Conservation (phyloP, 352 stramenopile species). For the Lagenidium sp. region DNA sequence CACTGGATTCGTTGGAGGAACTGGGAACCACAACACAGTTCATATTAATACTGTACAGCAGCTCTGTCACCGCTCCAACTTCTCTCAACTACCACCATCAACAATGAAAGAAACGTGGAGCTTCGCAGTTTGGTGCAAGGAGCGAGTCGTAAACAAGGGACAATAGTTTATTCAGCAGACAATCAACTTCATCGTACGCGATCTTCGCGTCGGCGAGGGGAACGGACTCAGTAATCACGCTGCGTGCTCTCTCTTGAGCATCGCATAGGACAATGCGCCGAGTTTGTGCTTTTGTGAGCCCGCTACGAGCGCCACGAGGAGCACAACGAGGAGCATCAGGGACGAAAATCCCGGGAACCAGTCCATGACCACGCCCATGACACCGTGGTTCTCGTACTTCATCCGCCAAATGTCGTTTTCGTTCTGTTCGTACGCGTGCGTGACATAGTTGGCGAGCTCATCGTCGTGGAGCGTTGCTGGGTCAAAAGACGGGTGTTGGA, state of each 20-base stretch:
- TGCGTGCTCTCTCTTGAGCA: slow-evolving; percentile 15
- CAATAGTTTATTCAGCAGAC: too few relatives aligned
- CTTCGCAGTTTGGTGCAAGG: too few relatives aligned
- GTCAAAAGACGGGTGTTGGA: slow-evolving; percentile 36
- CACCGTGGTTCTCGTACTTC: slow-evolving; percentile 34
- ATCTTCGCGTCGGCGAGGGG: too few relatives aligned
- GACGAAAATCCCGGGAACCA: slow-evolving; percentile 29
- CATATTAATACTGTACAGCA: too few relatives aligned
- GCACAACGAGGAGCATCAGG: slow-evolving; percentile 18
- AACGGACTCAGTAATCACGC: slow-evolving; percentile 1
- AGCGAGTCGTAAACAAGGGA: too few relatives aligned
- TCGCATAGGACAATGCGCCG: not conserved
- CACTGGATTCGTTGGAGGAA: too few relatives aligned
- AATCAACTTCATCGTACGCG: too few relatives aligned
- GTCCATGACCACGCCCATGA: slow-evolving; percentile 22
- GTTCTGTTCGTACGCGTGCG: slow-evolving; percentile 37
- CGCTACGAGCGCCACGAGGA: slow-evolving; percentile 15
- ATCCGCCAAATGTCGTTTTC: slow-evolving; percentile 39
- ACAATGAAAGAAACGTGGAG: too few relatives aligned
- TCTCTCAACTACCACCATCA: too few relatives aligned
- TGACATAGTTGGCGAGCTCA: slow-evolving; percentile 43
- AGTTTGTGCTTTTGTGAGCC: not conserved
- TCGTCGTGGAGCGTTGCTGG: slow-evolving; percentile 31
- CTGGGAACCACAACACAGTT: too few relatives aligned
- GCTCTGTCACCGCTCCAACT: too few relatives aligned